Evolutionary conservation across 169 alveolate genomes (phyloP).

Genomic region (Theileria parva): DNA sequence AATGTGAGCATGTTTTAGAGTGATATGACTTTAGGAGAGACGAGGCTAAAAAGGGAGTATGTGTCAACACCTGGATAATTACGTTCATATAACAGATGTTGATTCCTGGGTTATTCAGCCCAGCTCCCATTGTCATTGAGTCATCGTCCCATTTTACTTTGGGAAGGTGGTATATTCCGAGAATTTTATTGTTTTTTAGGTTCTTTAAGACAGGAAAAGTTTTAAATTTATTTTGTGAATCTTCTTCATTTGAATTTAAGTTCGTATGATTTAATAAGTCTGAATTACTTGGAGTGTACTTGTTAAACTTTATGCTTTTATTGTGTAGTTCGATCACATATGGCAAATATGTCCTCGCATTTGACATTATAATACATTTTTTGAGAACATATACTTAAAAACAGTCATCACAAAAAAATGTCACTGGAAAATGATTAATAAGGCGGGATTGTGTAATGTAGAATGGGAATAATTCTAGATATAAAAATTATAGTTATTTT

Average conservation of each 20-base stretch:
- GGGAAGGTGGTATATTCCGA: constrained; percentile 55
- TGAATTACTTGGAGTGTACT: not conserved
- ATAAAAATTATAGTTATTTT: not conserved
- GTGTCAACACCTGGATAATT: constrained; percentile 69
- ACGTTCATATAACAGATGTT: constrained; percentile 77
- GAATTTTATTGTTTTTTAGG: constrained; percentile 32
- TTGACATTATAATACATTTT: constrained; percentile 21
- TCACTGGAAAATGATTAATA: not conserved
- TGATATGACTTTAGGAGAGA: constrained; percentile 58
- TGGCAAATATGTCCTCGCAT: constrained; percentile 3
- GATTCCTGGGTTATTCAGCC: constrained; percentile 74
- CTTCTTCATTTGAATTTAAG: constrained; percentile 7
- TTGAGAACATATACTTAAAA: not conserved
- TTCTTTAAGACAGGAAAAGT: constrained; percentile 22
- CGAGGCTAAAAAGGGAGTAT: constrained; percentile 71
- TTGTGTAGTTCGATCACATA: constrained; percentile 49
- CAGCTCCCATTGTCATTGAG: constrained; percentile 65
- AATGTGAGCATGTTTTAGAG: constrained; percentile 64
- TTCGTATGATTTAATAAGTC: constrained; percentile 9
- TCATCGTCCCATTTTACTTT: constrained; percentile 33
- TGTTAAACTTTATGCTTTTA: constrained; percentile 36
- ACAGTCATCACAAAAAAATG: not conserved
- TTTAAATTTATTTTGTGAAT: not conserved
- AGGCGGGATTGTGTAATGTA: not conserved
- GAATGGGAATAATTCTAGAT: constrained; percentile 5